Evolutionary conservation across 345 rosid species (phyloP).

Genomic region (Melaleuca quinquenervia): DNA sequence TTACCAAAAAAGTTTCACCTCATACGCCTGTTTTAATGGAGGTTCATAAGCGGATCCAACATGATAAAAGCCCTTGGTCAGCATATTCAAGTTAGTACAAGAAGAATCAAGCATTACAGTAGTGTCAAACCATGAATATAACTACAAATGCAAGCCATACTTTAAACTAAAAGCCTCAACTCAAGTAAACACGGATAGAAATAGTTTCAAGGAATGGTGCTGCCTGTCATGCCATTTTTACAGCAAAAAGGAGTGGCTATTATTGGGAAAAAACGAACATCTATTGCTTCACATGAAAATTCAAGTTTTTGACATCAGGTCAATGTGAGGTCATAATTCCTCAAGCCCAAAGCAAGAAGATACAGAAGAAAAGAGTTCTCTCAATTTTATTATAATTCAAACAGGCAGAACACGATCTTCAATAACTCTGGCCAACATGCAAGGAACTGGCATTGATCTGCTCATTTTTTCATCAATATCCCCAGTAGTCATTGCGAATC

Average conservation of each 20-base stretch:
- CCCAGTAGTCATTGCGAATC: constrained; percentile 93
- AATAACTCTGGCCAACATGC: neutral
- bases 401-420: neutral
- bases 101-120: neutral
- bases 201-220: neutral
- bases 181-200: neutral
- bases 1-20: neutral
- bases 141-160: too few species aligned
- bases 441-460: neutral
- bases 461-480: constrained; percentile 36
- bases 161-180: neutral
- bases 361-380: constrained; percentile 1
- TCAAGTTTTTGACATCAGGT: neutral
- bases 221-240: neutral
- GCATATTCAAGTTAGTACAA: neutral
- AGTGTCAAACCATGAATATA: neutral
- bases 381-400: neutral
- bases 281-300: constrained; percentile 1
- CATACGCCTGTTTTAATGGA: neutral
- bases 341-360: neutral
- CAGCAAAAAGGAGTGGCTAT: neutral
- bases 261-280: neutral
- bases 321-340: neutral
- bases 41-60: neutral
- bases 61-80: neutral